Evolutionary conservation across 768 basidiomycete genomes (phyloP), one percentile per base, ranked within the genome.

Genomic region (Trametes punicea): DNA sequence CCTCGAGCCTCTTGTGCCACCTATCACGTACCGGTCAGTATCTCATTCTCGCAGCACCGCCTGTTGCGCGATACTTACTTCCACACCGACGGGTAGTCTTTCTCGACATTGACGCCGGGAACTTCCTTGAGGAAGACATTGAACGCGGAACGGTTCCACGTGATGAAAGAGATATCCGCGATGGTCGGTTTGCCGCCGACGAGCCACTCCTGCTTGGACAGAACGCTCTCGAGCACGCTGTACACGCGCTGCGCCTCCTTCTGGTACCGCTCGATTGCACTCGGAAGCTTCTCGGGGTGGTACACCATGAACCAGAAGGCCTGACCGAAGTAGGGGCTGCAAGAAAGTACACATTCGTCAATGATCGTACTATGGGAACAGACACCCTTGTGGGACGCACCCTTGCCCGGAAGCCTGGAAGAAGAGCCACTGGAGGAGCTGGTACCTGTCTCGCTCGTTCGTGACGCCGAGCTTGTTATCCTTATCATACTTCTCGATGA

Each of bases 401-500:
- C 67, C 69, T 38, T 69, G 67, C 2, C 67, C 66, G 20, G 65
- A 67, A 15, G 62, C 55, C 52, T 70, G 69, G 65, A 77, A 78
- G 68, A 76, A 75, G 44, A 79, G 73, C 78, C 75, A 78, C 62
- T 73, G 74, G 31, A 73, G 55, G 51, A 62, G 54, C 9, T 31
- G 23, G 47, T 44, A 59, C 61, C 62, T 62, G 21, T 67, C 64
- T 16, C 51, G 55, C 3, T 44, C 51, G 34, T 42, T 41, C 3
- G 53, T 34, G 18, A 60, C 62, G 27, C 60, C 59, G 51, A 68
- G 47, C 65, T 73, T 74, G 66, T 70, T 61, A 26, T 77, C 74
- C 30, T 57, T 62, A 65, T 80, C 80, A 63, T 78, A 79, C 51
- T 70, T 67, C 59, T 77, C 73, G 26, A 65, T 65, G 36, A 80